phyloP scores from a whole-genome alignment of 352 stramenopile genomes.

The Globisporangium camurandrum region DNA sequence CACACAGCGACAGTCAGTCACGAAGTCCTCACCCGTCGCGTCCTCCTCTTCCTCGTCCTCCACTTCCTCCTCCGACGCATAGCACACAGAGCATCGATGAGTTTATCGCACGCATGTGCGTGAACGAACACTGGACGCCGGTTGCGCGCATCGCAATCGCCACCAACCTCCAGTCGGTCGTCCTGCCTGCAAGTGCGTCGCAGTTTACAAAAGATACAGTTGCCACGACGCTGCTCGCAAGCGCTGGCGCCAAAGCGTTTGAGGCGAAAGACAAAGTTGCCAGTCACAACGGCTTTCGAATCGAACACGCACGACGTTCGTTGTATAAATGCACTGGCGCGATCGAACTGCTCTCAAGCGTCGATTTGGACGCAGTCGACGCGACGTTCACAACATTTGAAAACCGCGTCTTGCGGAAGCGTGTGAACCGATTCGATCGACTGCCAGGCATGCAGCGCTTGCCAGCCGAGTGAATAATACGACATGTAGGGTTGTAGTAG shows the following conservation, averaged over 20 bases:
- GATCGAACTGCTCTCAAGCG: constrained; percentile 18
- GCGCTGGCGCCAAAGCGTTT: neutral
- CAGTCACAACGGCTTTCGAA: neutral
- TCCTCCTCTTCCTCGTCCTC: too few relatives aligned
- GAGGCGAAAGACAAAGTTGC: neutral
- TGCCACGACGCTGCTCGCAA: constrained; percentile 12
- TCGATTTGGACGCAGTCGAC: constrained; percentile 6
- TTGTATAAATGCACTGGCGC: constrained; percentile 10
- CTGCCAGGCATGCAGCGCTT: constrained; percentile 3
- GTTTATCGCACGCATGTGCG: constrained; percentile 12
- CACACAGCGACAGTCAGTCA: too few relatives aligned
- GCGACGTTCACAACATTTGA: constrained; percentile 6
- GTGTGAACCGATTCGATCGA: constrained; percentile 7
- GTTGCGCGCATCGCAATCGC: constrained; percentile 8
- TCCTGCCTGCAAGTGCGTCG: constrained; percentile 12
- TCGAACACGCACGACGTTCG: constrained; percentile 12
- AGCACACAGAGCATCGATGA: neutral
- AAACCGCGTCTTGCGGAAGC: constrained; percentile 3
- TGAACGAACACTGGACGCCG: constrained; percentile 12
- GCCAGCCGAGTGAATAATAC: neutral
- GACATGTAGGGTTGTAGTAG: neutral
- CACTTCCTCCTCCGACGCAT: too few relatives aligned
- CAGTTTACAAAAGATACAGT: constrained; percentile 18
- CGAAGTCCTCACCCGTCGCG: too few relatives aligned
- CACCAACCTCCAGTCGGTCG: constrained; percentile 3